Base-by-base conservation (phyloP, 2,329 filamentous ascomycete species). In the Pseudomassariella vexata region DNA sequence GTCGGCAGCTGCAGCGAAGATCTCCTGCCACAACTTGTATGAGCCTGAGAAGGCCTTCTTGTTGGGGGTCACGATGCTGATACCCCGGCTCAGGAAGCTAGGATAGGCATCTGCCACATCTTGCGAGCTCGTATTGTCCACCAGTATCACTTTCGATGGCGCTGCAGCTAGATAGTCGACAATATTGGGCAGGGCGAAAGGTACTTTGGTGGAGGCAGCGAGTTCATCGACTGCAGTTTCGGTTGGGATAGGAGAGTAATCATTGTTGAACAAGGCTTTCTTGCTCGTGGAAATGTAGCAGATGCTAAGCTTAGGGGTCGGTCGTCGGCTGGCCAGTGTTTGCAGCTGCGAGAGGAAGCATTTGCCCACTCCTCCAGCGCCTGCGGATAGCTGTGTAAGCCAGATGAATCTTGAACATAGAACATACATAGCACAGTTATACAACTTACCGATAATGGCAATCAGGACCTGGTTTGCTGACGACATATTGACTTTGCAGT, bases 71-170 rank as follows among this genome's bases (percentile, higher is more conserved):
- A 96, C 86, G 48, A 98, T 79, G 60, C 79, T 90, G 59, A 98
- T 81, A 9, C 89, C 90, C 42, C 79, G 76, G 50, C 76, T 73
- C 39, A 98, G 68, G 59, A 94, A 85, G 28, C 73, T 59, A 1
- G 92, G 89, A 60, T 98, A 98, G 19, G 76, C 65, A 39, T 85
- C 76, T 29, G 90, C 92, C 19, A 98, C 73, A 42, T 84, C 80
- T 49, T 90, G 82, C 47, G 86, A 89, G 62, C 85, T 94, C 32
- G 92, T 98, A 67, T 96, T 96, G 72, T 98, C 92, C 44, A 98
- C 81, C 19, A 98, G 69, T 26, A 98, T 70, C 25, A 83, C 79
- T 55, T 84, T 85, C 39, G 79, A 76, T 3, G 88, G 87, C 1
- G 87, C 84, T 25, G 75, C 73, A 37, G 79, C 74, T 27, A 98